Conservation (phyloP, 2,329 filamentous ascomycete species). For the Alternaria sp. region DNA sequence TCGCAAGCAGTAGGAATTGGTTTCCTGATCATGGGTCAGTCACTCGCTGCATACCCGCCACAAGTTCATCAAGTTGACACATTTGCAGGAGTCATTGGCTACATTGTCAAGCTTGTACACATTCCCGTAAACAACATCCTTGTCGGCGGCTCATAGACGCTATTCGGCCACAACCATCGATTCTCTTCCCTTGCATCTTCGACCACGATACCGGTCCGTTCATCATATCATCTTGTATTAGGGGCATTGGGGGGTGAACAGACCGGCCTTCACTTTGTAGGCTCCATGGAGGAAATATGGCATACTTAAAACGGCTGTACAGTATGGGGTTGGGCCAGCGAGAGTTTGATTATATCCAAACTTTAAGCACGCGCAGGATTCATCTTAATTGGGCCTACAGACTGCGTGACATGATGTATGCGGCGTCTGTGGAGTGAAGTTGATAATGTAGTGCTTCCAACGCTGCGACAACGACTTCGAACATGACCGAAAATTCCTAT, state of each 20-base stretch:
- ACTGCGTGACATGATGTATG: not conserved
- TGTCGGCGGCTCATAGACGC: slow-evolving; percentile 53
- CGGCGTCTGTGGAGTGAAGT: not conserved
- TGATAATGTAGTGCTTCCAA: not conserved
- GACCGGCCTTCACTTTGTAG: slow-evolving; percentile 8
- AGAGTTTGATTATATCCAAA: slow-evolving; percentile 51
- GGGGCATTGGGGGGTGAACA: slow-evolving; percentile 13
- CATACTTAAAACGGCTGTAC: slow-evolving; percentile 40
- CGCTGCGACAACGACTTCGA: not conserved
- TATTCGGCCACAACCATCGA: slow-evolving; percentile 14
- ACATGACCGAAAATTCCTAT: not conserved
- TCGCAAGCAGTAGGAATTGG: slow-evolving; percentile 62
- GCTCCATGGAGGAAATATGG: slow-evolving; percentile 16
- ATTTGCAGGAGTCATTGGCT: slow-evolving; percentile 56
- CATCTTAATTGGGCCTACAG: slow-evolving; percentile 3
- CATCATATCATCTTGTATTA: slow-evolving; percentile 30
- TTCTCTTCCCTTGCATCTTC: slow-evolving; percentile 25
- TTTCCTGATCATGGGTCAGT: slow-evolving; percentile 60
- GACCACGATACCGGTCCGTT: slow-evolving; percentile 20
- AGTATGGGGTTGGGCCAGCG: slow-evolving; percentile 45
- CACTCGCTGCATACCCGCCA: not conserved
- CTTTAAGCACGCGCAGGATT: slow-evolving; percentile 28
- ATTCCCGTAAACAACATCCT: slow-evolving; percentile 65
- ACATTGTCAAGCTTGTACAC: slow-evolving; percentile 62
- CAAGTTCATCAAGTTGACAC: slow-evolving; percentile 9